A percentile compares a stretch with the other conserved stretches of the same genome.
phyloP scores from a whole-genome alignment of 176 grass and related monocot genomes.

The Triticum turgidum region DNA sequence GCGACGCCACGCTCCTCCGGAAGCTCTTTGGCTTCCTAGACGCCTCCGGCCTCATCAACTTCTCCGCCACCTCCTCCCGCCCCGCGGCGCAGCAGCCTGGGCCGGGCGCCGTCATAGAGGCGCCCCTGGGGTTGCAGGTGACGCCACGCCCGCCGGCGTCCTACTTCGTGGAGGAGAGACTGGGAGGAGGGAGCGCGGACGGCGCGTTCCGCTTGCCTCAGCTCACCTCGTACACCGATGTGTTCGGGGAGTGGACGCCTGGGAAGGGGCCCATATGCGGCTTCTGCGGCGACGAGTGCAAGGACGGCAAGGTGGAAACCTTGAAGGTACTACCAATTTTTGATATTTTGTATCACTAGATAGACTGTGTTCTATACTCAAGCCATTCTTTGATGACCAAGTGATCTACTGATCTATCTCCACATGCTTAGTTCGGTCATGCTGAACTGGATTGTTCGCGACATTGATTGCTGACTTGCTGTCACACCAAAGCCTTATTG shows the following conservation, averaged over 20 bases:
- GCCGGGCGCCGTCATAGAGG: slow-evolving; percentile 64
- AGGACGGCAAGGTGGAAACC: slow-evolving; percentile 19
- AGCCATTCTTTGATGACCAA: background rate
- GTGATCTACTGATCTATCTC: background rate
- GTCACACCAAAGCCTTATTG: no score
- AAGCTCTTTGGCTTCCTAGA: slow-evolving; percentile 80
- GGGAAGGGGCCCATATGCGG: slow-evolving; percentile 51
- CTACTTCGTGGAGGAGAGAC: slow-evolving; percentile 40
- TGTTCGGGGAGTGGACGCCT: slow-evolving; percentile 66
- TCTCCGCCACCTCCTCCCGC: slow-evolving; percentile 38
- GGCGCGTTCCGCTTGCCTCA: slow-evolving; percentile 62
- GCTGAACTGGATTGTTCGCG: background rate
- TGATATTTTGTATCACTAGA: background rate
- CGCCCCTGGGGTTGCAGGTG: slow-evolving; percentile 45
- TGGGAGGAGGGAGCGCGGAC: slow-evolving; percentile 32
- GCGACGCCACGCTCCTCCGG: slow-evolving; percentile 64
- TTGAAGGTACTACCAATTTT: slow-evolving; percentile 47
- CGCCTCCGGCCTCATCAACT: slow-evolving; percentile 70
- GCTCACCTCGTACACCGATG: slow-evolving; percentile 73
- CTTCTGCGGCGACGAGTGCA: slow-evolving; percentile 46
- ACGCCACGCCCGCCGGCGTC: slow-evolving; percentile 33
- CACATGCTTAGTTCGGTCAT: background rate
- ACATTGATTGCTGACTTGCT: background rate
- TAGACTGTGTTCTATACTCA: background rate
- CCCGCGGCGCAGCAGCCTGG: slow-evolving; percentile 21